These are phyloP conservation scores for Candida albicans DNA, from an alignment of 1,139 yeast genomes.

Conservation along the genomic window DNA sequence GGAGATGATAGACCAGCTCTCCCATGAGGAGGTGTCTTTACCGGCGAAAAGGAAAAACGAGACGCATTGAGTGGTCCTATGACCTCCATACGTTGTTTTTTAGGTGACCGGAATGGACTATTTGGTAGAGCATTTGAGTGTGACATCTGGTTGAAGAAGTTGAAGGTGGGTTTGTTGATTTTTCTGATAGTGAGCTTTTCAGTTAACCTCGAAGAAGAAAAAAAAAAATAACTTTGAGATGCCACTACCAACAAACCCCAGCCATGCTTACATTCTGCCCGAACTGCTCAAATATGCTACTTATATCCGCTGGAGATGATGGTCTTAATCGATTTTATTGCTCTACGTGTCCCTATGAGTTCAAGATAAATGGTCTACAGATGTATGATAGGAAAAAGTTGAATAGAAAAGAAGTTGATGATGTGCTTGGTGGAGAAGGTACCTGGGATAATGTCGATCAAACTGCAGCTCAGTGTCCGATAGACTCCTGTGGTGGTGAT, in stretches of 20 bases:
- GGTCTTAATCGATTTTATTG: conserved; percentile 66
- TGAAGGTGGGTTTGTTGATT: no score
- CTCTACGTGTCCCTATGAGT: conserved; percentile 92
- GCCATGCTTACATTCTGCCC: conserved; percentile 92
- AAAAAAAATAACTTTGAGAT: no score
- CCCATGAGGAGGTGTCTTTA: conserved; percentile 25
- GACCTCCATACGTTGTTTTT: conserved; percentile 9
- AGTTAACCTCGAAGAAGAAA: no score
- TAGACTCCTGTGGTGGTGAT: conserved; percentile 79
- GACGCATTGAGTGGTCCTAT: background rate
- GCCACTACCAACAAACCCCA: background rate
- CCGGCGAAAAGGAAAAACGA: conserved; percentile 8
- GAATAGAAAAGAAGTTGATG: conserved; percentile 90
- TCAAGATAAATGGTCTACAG: conserved; percentile 78
- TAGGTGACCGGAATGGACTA: conserved; percentile 11
- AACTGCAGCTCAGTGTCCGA: conserved; percentile 85
- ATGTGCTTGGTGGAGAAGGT: conserved; percentile 94
- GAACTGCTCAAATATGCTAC: conserved; percentile 84
- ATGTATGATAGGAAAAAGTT: conserved; percentile 82
- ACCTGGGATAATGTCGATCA: conserved; percentile 99
- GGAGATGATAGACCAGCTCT: conserved; percentile 51
- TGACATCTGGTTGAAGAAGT: background rate
- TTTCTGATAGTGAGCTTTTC: no score
- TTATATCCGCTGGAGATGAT: conserved; percentile 44
- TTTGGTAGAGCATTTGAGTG: background rate